Conservation (phyloP, 2,329 filamentous ascomycete genomes). For the Arthrobotrys iridis region DNA sequence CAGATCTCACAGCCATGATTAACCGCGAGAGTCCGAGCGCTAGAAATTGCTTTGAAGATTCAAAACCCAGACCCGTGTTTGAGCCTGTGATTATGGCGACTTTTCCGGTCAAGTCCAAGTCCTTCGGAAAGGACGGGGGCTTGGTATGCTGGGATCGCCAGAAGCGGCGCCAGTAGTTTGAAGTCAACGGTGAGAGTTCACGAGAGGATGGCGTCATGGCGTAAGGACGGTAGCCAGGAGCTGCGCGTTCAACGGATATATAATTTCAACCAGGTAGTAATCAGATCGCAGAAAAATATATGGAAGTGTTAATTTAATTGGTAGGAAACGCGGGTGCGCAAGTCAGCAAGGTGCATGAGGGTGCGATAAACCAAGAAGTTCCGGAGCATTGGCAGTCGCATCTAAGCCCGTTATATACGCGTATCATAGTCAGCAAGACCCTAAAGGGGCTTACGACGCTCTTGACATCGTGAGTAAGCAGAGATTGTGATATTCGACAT, state of each 20-base stretch:
- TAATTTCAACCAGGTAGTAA: too few species aligned
- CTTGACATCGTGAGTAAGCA: neutral
- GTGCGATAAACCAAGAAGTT: neutral
- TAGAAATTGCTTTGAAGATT: constrained; percentile 63
- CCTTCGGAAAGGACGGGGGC: constrained; percentile 22
- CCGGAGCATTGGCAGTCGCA: constrained; percentile 11
- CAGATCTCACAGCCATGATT: constrained; percentile 65
- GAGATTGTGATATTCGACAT: neutral
- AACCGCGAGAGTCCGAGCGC: constrained; percentile 62
- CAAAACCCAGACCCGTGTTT: constrained; percentile 66
- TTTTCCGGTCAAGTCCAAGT: constrained; percentile 19
- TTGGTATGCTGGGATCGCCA: constrained; percentile 39
- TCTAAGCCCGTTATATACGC: constrained; percentile 17
- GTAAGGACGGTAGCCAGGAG: neutral
- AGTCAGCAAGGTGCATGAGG: neutral
- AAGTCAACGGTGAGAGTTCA: constrained; percentile 37
- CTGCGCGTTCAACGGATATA: too few species aligned
- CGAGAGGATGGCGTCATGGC: constrained; percentile 16
- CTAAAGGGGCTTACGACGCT: constrained; percentile 14
- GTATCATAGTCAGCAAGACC: constrained; percentile 1
- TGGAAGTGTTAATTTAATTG: neutral
- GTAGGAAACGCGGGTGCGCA: too few species aligned
- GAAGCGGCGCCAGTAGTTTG: constrained; percentile 52
- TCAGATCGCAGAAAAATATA: too few species aligned
- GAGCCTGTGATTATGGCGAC: constrained; percentile 66